phyloP scores from a whole-genome alignment of 441 rosid species.

The Capsella rubella region DNA sequence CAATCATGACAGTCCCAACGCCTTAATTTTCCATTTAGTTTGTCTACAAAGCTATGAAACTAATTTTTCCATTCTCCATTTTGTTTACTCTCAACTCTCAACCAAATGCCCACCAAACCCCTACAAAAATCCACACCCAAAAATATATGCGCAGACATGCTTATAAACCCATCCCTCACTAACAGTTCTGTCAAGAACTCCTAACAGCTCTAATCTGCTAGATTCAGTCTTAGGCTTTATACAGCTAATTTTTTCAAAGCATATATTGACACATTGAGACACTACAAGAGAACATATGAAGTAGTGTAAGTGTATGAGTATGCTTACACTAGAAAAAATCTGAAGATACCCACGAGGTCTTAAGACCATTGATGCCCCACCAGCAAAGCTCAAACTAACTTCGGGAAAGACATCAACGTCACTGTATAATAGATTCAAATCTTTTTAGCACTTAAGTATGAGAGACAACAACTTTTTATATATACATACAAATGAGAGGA shows the following conservation, averaged over 20 bases:
- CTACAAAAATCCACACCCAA: background rate
- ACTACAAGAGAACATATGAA: background rate
- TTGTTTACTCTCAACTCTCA: too few species aligned
- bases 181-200: background rate
- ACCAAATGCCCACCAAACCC: background rate
- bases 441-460: conserved; percentile 6
- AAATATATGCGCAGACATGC: background rate
- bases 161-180: conserved; percentile 11
- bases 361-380: conserved; percentile 77
- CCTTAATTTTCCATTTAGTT: background rate
- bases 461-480: conserved; percentile 6
- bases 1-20: background rate
- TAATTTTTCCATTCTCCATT: background rate
- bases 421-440: conserved; percentile 50
- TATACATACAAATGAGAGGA: conserved; percentile 41
- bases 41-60: background rate
- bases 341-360: conserved; percentile 80
- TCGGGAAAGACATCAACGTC: conserved; percentile 72
- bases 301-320: conserved; percentile 37
- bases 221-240: conserved; percentile 18
- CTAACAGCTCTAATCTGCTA: background rate
- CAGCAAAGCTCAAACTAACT: conserved; percentile 85
- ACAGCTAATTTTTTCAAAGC: conserved; percentile 12
- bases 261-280: conserved; percentile 22
- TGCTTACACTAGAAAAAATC: conserved; percentile 73